Evolutionary conservation across 768 basidiomycete species (phyloP).

Genomic region (Lyophyllum decastes): DNA sequence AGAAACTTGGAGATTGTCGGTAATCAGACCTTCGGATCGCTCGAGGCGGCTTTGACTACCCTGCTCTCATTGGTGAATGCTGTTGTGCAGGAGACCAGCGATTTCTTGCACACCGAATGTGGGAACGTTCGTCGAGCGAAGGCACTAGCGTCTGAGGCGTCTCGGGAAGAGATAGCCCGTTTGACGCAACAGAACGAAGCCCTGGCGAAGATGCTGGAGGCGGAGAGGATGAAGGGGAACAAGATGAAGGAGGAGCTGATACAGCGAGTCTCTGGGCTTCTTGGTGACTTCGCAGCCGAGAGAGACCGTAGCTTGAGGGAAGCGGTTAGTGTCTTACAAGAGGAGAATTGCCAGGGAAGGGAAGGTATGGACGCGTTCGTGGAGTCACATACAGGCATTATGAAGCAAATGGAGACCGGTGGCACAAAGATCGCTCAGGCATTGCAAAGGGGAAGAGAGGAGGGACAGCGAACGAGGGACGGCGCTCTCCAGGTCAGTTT

Average conservation of each 20-base stretch:
- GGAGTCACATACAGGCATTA: constrained; percentile 47
- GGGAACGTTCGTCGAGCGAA: constrained; percentile 52
- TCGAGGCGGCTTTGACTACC: constrained; percentile 59
- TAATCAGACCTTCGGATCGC: constrained; percentile 46
- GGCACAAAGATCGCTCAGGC: constrained; percentile 40
- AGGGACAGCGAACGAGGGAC: constrained; percentile 58
- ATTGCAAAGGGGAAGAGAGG: constrained; percentile 46
- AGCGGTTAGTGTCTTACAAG: constrained; percentile 52
- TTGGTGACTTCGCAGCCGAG: constrained; percentile 69
- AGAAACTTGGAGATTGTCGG: constrained; percentile 44
- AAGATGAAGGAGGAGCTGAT: constrained; percentile 73
- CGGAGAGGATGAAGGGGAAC: constrained; percentile 67
- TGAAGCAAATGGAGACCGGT: constrained; percentile 41
- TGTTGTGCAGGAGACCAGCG: constrained; percentile 56
- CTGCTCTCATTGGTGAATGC: constrained; percentile 63
- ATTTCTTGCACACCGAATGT: constrained; percentile 58
- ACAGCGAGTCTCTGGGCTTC: constrained; percentile 69
- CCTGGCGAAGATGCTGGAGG: constrained; percentile 59
- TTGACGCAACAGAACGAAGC: constrained; percentile 72
- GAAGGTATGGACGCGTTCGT: constrained; percentile 48
- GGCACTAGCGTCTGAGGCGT: constrained; percentile 44
- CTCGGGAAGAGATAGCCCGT: constrained; percentile 54
- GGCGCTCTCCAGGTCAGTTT: constrained; percentile 56
- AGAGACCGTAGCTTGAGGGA: constrained; percentile 68
- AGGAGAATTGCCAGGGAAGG: constrained; percentile 58